Base-by-base conservation (phyloP, 176 grass and related monocot species). In the Hordeum marinum region DNA sequence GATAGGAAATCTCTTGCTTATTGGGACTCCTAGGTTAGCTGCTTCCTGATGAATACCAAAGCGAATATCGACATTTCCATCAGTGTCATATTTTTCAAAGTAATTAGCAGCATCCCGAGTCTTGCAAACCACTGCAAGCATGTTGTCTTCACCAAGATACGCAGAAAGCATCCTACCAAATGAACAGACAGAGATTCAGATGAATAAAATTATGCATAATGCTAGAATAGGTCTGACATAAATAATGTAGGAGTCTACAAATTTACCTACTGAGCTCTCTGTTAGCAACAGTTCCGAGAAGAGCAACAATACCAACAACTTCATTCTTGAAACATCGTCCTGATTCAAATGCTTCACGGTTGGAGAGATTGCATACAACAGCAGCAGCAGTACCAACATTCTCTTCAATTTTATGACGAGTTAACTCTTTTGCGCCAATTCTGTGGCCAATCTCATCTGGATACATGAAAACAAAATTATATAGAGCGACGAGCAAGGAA, bases 91-190 rank as follows among this genome's bases (percentile, higher is more conserved):
- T 61, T 80, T 86, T 57, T 86, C 84, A 21, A 86, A 63, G 39
- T n/a, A 27, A 9, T 29, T 52, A n/a, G 41, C 67, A 3, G 84
- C 77, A 52, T 72, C 57, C 57, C 0, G 15, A 48, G 84, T 80
- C 67, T 73, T 86, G 84, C 84, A 86, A 26, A 86, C 84, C 46
- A 86, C 77, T 73, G 84, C 78, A 34, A 86, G 77, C 84, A 86
- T 86, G 77, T 39, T 60, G 25, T 80, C 67, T 73, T 80, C 71
- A 25, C 77, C 84, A 29, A 86, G 66, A 80, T 86, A 86, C 6
- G 9, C 31, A 73, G 84, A 68, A 80, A 86, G 84, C 84, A 86
- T 86, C 84, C 84, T 86, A 73, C 20, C 65, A 60, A 79, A 60
- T 29, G 40, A 78, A 7, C 57, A 32, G 24, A 42, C 24, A 83